A percentile compares a stretch with the other conserved stretches of the same genome.
phyloP scores from a whole-genome alignment of 345 rosid species.

The Populus tremula region DNA sequence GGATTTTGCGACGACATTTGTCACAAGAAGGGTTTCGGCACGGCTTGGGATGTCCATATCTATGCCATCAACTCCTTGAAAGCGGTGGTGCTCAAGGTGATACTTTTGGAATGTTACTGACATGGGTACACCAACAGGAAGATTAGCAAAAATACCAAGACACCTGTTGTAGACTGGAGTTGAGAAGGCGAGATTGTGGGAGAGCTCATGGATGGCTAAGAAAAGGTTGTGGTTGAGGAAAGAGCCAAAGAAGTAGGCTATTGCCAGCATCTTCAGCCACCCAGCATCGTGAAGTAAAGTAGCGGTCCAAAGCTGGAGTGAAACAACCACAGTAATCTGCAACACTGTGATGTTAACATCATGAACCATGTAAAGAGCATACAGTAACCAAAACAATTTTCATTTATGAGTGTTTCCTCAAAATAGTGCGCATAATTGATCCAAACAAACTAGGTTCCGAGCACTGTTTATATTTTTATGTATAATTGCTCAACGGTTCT shows the following conservation, averaged over 20 bases:
- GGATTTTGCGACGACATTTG: slow-evolving; percentile 52
- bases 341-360: slow-evolving; percentile 14
- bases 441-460: not conserved
- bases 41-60: slow-evolving; percentile 82
- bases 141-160: slow-evolving; percentile 85
- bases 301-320: slow-evolving; percentile 68
- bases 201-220: slow-evolving; percentile 85
- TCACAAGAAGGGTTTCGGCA: slow-evolving; percentile 58
- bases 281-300: slow-evolving; percentile 55
- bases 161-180: slow-evolving; percentile 72
- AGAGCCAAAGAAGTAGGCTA: slow-evolving; percentile 77
- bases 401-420: not conserved
- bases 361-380: not conserved
- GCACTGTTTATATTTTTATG: not conserved
- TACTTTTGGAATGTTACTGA: slow-evolving; percentile 84
- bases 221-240: slow-evolving; percentile 90
- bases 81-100: slow-evolving; percentile 88
- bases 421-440: not conserved
- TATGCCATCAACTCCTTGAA: slow-evolving; percentile 79
- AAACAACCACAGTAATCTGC: slow-evolving; percentile 66
- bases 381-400: not conserved
- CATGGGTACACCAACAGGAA: slow-evolving; percentile 91
- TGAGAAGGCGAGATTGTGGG: slow-evolving; percentile 90
- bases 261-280: slow-evolving; percentile 63
- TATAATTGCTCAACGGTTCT: not conserved